Evolutionary conservation across 2,329 filamentous ascomycete genomes (phyloP).

Genomic region (Chaetomium sp.): DNA sequence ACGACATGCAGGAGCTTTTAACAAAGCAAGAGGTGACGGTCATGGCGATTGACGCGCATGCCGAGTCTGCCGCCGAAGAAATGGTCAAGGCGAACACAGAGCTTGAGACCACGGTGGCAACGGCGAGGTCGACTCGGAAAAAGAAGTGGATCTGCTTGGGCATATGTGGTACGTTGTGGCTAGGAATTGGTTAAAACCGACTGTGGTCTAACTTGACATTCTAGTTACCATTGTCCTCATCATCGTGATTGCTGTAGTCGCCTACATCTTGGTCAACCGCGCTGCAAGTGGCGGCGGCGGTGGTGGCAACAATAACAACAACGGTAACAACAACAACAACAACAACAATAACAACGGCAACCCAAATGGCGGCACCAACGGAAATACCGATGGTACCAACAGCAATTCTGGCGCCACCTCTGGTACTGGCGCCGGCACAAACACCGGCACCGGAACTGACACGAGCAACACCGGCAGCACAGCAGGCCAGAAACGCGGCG

Average conservation of each 20-base stretch:
- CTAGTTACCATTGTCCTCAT: slow-evolving; percentile 47
- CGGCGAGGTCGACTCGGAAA: slow-evolving; percentile 70
- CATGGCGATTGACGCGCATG: slow-evolving; percentile 76
- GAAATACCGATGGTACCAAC: background rate
- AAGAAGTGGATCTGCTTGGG: slow-evolving; percentile 97
- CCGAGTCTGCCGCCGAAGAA: slow-evolving; percentile 77
- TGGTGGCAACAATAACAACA: slow-evolving; percentile 27
- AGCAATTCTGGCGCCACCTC: background rate
- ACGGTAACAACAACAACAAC: background rate
- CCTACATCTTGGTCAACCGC: slow-evolving; percentile 40
- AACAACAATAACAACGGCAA: slow-evolving; percentile 27
- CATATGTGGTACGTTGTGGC: slow-evolving; percentile 51
- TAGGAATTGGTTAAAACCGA: background rate
- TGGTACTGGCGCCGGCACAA: background rate
- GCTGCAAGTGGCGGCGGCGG: slow-evolving; percentile 23
- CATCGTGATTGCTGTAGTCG: slow-evolving; percentile 45
- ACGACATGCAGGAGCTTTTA: slow-evolving; percentile 80
- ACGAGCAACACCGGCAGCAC: background rate
- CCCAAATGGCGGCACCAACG: background rate
- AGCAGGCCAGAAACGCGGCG: slow-evolving; percentile 16
- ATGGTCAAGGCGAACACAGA: slow-evolving; percentile 79
- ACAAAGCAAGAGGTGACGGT: slow-evolving; percentile 80
- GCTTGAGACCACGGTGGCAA: slow-evolving; percentile 73
- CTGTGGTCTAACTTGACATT: slow-evolving; percentile 6
- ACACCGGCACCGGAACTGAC: background rate